phyloP scores from a whole-genome alignment of 257 asterid species.

The Solanum stenotomum region DNA sequence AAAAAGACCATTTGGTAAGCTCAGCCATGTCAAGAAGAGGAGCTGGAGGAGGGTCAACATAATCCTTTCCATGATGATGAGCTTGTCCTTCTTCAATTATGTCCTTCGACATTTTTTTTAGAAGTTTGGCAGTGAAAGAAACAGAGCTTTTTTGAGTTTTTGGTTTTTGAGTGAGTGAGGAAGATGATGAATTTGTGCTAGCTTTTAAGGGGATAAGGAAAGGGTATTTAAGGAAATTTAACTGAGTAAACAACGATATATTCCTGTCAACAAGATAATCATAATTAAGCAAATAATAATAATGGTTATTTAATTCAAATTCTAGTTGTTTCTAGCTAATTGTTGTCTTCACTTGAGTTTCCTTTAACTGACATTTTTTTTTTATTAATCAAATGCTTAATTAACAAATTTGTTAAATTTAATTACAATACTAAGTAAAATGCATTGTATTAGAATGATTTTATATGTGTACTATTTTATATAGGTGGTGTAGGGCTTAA shows the following conservation, averaged over 20 bases:
- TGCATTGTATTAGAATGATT: not conserved
- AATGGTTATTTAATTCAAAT: not conserved
- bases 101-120: not conserved
- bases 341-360: not conserved
- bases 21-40: not conserved
- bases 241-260: not conserved
- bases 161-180: not conserved
- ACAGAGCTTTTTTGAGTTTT: not conserved
- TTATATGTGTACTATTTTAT: not conserved
- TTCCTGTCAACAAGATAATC: not conserved
- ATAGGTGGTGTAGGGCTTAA: no score
- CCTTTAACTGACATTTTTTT: not conserved
- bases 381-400: not conserved
- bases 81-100: not conserved
- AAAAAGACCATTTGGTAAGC: not conserved
- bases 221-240: not conserved
- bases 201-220: not conserved
- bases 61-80: not conserved
- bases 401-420: not conserved
- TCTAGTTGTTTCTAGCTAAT: not conserved
- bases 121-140: not conserved
- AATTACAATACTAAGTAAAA: not conserved
- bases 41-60: constrained; percentile 3
- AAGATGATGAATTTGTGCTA: not conserved
- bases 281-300: not conserved